A percentile compares a stretch with the other conserved stretches of the same genome.
These are phyloP conservation scores for Podospora tetraspora DNA, from an alignment of 495 filamentous ascomycete genomes.

Conservation along the genomic window DNA sequence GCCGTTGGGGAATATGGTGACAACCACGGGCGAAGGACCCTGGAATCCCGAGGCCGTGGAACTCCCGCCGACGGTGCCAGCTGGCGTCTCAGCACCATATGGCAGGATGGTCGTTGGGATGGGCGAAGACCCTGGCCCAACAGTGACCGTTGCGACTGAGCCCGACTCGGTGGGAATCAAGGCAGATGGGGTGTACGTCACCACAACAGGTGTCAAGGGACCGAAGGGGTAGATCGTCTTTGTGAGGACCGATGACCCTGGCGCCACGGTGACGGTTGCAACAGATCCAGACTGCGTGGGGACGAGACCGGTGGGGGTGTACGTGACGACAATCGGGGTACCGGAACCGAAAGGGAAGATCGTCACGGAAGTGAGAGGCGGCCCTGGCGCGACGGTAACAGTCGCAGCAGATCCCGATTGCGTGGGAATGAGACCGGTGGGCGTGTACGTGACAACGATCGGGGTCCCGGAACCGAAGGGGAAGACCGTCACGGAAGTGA, in stretches of 20 bases:
- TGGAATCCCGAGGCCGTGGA: background rate
- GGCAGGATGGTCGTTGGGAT: background rate
- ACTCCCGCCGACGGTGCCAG: background rate
- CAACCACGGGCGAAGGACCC: background rate
- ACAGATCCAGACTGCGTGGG: background rate
- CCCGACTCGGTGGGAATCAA: background rate
- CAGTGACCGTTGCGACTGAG: background rate
- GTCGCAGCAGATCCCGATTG: background rate
- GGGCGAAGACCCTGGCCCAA: background rate
- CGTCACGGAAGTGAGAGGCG: background rate
- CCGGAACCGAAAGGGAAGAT: background rate
- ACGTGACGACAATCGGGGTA: background rate
- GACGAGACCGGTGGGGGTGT: background rate
- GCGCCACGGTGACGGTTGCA: background rate
- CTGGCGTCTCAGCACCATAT: background rate
- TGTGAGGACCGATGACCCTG: background rate
- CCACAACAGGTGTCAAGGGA: background rate
- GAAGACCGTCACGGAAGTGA: background rate
- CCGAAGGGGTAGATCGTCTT: background rate
- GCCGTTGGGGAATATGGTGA: background rate
- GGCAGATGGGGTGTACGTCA: background rate
- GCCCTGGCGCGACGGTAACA: background rate
- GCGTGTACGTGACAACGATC: slow-evolving; percentile 13
- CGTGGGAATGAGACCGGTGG: background rate
- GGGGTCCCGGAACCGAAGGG: slow-evolving; percentile 7